These are phyloP conservation scores for Pythium catenulatum DNA, from an alignment of 352 stramenopile species.

Conservation along the genomic window DNA sequence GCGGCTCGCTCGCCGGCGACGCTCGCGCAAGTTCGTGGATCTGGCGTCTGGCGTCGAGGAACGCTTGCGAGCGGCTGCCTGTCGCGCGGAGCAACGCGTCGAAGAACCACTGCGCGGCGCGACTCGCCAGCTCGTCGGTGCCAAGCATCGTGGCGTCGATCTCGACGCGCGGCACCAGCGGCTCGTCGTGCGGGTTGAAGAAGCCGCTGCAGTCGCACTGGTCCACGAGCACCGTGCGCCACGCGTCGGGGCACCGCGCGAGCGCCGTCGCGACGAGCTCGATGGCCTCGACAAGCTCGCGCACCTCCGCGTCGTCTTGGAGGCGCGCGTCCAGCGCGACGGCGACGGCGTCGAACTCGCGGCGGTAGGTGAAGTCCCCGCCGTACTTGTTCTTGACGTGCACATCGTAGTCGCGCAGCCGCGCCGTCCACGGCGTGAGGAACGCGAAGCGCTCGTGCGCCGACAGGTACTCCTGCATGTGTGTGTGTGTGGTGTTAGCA, in stretches of 20 bases:
- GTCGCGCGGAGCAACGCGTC: not conserved
- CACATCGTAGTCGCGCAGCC: slow-evolving; percentile 16
- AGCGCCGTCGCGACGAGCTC: slow-evolving; percentile 45
- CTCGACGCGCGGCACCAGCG: slow-evolving; percentile 6
- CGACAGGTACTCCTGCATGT: slow-evolving; percentile 36
- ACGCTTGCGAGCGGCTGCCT: not conserved
- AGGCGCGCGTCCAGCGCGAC: slow-evolving; percentile 7
- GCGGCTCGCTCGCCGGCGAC: not conserved
- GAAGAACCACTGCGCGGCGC: not conserved
- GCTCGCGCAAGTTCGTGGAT: not conserved
- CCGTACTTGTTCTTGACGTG: slow-evolving; percentile 1
- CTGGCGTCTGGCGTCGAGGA: not conserved
- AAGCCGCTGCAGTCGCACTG: slow-evolving; percentile 16
- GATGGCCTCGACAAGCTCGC: slow-evolving; percentile 11
- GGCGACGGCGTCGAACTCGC: slow-evolving; percentile 33
- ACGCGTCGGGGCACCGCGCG: not conserved
- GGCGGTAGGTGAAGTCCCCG: slow-evolving; percentile 17
- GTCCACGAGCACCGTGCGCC: slow-evolving; percentile 11
- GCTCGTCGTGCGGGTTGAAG: slow-evolving; percentile 30
- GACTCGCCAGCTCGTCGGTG: not conserved
- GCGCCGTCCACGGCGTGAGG: slow-evolving; percentile 37
- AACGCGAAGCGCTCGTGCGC: slow-evolving; percentile 24
- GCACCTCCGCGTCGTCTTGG: not conserved
- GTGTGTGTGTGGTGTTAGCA: not conserved
- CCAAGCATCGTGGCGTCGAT: slow-evolving; percentile 6